Evolutionary conservation across 306 rosid species (phyloP), one percentile per base, ranked within the genome.

Genomic region (Lathyrus oleraceus): DNA sequence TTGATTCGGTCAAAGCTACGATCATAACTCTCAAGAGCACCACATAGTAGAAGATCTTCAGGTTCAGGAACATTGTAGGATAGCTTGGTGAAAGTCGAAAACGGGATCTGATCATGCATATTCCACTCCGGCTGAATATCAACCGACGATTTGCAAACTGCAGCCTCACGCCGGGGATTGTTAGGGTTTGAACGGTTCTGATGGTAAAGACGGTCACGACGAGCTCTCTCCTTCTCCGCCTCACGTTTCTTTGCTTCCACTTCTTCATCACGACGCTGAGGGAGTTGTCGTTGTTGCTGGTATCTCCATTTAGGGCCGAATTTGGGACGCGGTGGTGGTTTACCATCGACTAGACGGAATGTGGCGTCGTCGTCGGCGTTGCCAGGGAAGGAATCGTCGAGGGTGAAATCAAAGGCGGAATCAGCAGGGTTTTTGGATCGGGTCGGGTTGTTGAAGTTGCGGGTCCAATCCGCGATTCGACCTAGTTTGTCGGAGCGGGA

Each of bases 41-140:
- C 96, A 38, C 97, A 90, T 35, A 88, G 76, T 3, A 88, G 88
- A 40, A 93, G 90, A 25, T 93, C 98, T 19, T 88, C 90, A 0
- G 98, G 98, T 35, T 93, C 98, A 0, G 94, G 88, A 4, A 81
- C 97, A 0, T 86, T 64, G 81, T 88, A 93, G 6, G 98, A 93
- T 13, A 93, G 94, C 82, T 93, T 93, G 0, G 97, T 88, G 87
- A 93, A 88, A 2, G 97, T 88, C 8, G 94, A 87, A 77, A 93
- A 93, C 0, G 96, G 97, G 67, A 93, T 90, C 87, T 93, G 97
- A 5, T 93, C 98, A 1, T 85, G 92, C 96, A 90, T 93, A 67
- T 90, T 90, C 98, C 98, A 93, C 27, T 93, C 96, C 0, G 97
- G 98, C 23, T 93, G 98, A 20, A 93, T 92, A 16, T 92, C 98